Conservation (phyloP, 106 monocot species). For the Iris macrosiphon region DNA sequence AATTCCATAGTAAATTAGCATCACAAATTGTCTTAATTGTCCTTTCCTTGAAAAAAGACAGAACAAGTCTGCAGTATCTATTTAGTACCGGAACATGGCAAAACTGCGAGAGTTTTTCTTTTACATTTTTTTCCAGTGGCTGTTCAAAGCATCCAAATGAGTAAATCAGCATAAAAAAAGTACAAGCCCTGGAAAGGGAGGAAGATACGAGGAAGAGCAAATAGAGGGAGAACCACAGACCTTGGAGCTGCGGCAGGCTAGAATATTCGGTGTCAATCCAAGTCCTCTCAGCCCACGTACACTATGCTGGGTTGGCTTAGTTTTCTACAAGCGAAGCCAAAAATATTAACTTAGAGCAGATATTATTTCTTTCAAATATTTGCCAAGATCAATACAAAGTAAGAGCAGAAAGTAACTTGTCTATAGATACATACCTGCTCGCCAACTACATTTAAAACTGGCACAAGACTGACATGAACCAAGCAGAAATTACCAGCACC, state of each 20-base stretch:
- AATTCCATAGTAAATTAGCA: conserved; percentile 5
- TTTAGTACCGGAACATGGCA: conserved; percentile 57
- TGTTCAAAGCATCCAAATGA: conserved; percentile 14
- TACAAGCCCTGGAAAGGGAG: background rate
- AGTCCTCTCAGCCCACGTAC: conserved; percentile 48
- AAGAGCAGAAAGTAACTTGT: background rate
- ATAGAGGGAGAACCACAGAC: conserved; percentile 11
- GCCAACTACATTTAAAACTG: conserved; percentile 76
- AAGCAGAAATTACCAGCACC: conserved; percentile 83
- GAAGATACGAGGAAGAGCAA: background rate
- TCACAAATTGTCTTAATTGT: background rate
- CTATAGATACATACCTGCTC: conserved; percentile 43
- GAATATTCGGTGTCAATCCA: conserved; percentile 66
- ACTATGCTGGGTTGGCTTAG: conserved; percentile 80
- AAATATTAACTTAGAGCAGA: background rate
- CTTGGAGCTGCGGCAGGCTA: conserved; percentile 67
- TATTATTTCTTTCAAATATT: no score
- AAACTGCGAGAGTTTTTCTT: no score
- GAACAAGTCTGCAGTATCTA: background rate
- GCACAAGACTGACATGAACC: conserved; percentile 86
- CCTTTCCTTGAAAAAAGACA: background rate
- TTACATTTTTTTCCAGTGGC: no score
- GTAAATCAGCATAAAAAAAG: background rate
- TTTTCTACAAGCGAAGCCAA: conserved; percentile 36
- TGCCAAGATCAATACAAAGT: background rate